Base-by-base conservation (phyloP, 1,139 yeast species). In the Arxiozyma telluris region DNA sequence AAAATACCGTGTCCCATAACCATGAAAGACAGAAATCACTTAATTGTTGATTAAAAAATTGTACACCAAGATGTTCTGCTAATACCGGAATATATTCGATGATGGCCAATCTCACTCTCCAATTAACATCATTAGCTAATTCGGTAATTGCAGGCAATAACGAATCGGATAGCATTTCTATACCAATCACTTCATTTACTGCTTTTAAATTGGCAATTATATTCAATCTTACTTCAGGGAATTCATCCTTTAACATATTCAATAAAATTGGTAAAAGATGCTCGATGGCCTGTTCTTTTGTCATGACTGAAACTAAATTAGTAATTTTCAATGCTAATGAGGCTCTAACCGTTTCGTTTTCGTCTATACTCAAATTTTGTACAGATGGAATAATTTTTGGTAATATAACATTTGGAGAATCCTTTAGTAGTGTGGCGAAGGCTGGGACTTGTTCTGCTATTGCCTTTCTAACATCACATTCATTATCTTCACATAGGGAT, bases 1-100 rank as follows among this genome's bases (percentile, higher is more conserved):
- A 93, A 71, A 82, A 93, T 45, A 94, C 98, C 18, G 94, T 87
- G 73, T 94, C 99, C 96, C 98, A 91, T 61, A 94, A 77, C 98
- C 98, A 94, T 23, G 93, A 87, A 82, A 94, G 81, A 67, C 97
- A 94, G 62, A 94, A 76, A 50, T 87, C 83, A 58, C 95, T 91
- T 62, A 94, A 76, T 65, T 93, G 96, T 66, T 88, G 86, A 70
- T 93, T 94, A 73, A 94, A 94, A 68, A 93, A 90, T 23, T 89
- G 83, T 55, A 87, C 93, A 41, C 98, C 98, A 59, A 94, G 76
- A 71, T 94, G 98, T 64, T 87, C 87, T n/a, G 98, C 98, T 60
- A 94, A 77, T 62, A 93, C 78, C 25, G 99, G 99, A 63, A 91
- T 89, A 71, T 94, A 94, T 70, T 94, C 96, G 66, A 94, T 94